Conservation (phyloP, 2,329 filamentous ascomycete genomes). For the Thelonectria olida region DNA sequence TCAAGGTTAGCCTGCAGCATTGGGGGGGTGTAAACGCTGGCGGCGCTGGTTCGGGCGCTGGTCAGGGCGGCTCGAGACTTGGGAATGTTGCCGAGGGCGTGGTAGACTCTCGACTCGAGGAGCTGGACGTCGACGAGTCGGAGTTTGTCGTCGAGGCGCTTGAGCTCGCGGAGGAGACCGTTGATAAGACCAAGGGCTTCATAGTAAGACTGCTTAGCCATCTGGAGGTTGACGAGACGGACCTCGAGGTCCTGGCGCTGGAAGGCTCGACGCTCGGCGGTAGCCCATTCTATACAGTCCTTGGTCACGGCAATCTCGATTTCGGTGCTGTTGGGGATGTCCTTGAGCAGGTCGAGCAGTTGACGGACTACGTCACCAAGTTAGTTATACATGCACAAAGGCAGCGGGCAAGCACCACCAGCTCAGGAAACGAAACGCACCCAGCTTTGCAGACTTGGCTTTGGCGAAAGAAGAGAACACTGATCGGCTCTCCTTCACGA, state of each 20-base stretch:
- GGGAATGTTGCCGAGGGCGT: conserved; percentile 94
- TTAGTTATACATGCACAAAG: conserved; percentile 21
- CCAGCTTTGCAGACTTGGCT: conserved; percentile 97
- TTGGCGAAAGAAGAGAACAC: conserved; percentile 97
- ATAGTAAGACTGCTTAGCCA: conserved; percentile 97
- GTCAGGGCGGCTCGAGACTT: conserved; percentile 96
- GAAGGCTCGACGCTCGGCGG: conserved; percentile 92
- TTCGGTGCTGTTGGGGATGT: conserved; percentile 94
- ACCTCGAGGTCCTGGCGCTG: conserved; percentile 98
- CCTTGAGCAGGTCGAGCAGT: conserved; percentile 92
- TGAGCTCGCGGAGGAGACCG: conserved; percentile 92
- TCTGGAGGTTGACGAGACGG: conserved; percentile 90
- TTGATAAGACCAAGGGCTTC: conserved; percentile 98
- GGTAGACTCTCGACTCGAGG: conserved; percentile 95
- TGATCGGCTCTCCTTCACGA: conserved; percentile 89
- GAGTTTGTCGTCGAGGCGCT: conserved; percentile 97
- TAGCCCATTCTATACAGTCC: conserved; percentile 99
- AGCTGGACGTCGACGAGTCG: conserved; percentile 98
- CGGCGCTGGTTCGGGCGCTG: conserved; percentile 91
- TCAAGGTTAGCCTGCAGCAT: conserved; percentile 94
- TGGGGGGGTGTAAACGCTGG: conserved; percentile 96
- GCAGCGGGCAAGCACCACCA: conserved; percentile 1
- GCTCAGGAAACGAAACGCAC: conserved; percentile 61
- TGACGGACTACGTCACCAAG: conserved; percentile 76
- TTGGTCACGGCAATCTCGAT: conserved; percentile 95